These are phyloP conservation scores for Rhodotorula sp. DNA, from an alignment of 1,284 basidiomycete genomes.

Conservation along the genomic window DNA sequence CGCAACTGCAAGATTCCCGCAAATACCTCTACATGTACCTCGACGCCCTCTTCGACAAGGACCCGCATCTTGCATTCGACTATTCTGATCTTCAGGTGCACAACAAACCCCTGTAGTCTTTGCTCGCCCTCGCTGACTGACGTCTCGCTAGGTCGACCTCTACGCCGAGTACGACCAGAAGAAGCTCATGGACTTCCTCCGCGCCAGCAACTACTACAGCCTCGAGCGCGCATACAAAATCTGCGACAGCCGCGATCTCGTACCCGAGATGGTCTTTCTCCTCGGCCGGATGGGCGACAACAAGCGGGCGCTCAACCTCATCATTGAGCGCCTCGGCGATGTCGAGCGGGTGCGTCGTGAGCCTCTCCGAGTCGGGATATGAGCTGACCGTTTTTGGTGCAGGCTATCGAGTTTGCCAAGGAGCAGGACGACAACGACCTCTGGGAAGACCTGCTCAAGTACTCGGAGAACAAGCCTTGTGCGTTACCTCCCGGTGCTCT, in stretches of 20 bases:
- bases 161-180: conserved; percentile 83
- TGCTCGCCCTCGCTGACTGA: no score
- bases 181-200: conserved; percentile 83
- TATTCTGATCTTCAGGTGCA: conserved; percentile 80
- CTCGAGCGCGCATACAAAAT: conserved; percentile 85
- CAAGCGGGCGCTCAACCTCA: conserved; percentile 86
- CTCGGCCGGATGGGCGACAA: conserved; percentile 97
- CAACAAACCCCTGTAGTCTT: conserved; percentile 1
- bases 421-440: conserved; percentile 96
- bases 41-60: conserved; percentile 83
- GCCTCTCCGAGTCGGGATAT: not conserved
- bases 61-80: conserved; percentile 72
- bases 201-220: conserved; percentile 87
- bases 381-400: not conserved
- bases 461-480: conserved; percentile 91
- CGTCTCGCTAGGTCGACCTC: conserved; percentile 65
- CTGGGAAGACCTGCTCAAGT: conserved; percentile 93
- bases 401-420: conserved; percentile 87
- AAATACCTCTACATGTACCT: conserved; percentile 90
- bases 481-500: conserved; percentile 41
- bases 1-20: conserved; percentile 74
- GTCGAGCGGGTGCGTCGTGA: conserved; percentile 66
- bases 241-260: conserved; percentile 79
- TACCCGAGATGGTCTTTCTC: conserved; percentile 96
- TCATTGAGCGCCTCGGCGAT: conserved; percentile 92